Conservation (phyloP, 2,329 filamentous ascomycete species). For the Orbilia blumenaviensis region DNA sequence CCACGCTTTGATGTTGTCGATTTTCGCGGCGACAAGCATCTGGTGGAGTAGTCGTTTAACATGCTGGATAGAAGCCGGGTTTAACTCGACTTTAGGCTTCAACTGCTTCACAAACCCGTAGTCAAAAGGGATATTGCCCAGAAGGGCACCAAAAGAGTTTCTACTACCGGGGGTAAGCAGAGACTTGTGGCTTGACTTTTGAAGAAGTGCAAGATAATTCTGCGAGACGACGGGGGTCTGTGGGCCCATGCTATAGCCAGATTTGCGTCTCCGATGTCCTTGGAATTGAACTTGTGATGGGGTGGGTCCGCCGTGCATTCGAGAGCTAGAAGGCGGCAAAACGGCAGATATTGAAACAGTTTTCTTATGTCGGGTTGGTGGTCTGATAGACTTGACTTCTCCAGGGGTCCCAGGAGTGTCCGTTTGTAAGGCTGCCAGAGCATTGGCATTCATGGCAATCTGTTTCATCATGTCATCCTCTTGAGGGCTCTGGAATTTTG, state of each 20-base stretch:
- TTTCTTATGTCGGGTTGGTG: slow-evolving; percentile 46
- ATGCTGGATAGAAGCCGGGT: slow-evolving; percentile 85
- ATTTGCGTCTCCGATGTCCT: slow-evolving; percentile 40
- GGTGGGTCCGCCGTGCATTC: slow-evolving; percentile 16
- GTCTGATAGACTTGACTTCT: slow-evolving; percentile 33
- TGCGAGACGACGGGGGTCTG: slow-evolving; percentile 43
- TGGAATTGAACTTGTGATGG: slow-evolving; percentile 21
- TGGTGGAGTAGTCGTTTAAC: slow-evolving; percentile 86
- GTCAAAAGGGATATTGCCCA: slow-evolving; percentile 21
- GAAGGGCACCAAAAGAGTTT: slow-evolving; percentile 45
- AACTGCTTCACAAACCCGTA: slow-evolving; percentile 41
- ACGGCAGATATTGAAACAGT: slow-evolving; percentile 46
- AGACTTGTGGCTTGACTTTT: slow-evolving; percentile 44
- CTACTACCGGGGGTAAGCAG: slow-evolving; percentile 32
- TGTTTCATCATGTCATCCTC: slow-evolving; percentile 50
- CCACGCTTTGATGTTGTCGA: slow-evolving; percentile 80
- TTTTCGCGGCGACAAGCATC: slow-evolving; percentile 77
- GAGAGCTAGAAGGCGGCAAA: slow-evolving; percentile 18
- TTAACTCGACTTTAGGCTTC: slow-evolving; percentile 78
- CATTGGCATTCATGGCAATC: slow-evolving; percentile 37
- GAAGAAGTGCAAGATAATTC: slow-evolving; percentile 48
- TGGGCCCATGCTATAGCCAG: slow-evolving; percentile 48
- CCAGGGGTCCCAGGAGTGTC: slow-evolving; percentile 5
- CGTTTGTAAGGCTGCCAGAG: slow-evolving; percentile 7
- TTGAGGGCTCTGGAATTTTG: slow-evolving; percentile 54